These are phyloP conservation scores for Hibiscus trionum DNA, from an alignment of 345 rosid species.

Conservation along the genomic window DNA sequence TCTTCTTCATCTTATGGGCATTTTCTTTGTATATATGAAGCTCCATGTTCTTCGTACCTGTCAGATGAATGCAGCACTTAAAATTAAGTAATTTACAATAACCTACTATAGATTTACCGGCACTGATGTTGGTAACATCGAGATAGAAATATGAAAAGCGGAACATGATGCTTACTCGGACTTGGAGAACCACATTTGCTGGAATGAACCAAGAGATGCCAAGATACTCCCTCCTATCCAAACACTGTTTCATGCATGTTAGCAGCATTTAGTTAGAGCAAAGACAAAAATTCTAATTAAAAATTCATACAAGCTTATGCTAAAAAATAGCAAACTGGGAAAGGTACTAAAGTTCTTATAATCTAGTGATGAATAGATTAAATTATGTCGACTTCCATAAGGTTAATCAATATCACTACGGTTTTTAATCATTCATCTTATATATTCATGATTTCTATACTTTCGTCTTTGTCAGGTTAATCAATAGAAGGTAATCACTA, in stretches of 20 bases:
- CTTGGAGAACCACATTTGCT: conserved; percentile 98
- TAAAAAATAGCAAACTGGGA: background rate
- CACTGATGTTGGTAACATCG: background rate
- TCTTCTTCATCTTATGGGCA: conserved; percentile 51
- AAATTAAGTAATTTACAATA: background rate
- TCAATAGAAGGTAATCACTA: background rate
- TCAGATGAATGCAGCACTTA: conserved; percentile 10
- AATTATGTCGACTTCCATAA: background rate
- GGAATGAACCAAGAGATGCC: conserved; percentile 90
- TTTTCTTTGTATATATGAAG: conserved; percentile 87
- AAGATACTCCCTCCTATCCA: conserved; percentile 91
- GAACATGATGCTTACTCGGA: conserved; percentile 44
- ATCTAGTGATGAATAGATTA: background rate
- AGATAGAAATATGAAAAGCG: background rate
- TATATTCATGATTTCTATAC: background rate
- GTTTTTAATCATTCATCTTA: background rate
- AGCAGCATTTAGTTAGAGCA: background rate
- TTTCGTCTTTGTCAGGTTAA: background rate
- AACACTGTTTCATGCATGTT: conserved; percentile 44
- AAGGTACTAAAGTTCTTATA: background rate
- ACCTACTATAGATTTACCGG: background rate
- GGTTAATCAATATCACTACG: background rate
- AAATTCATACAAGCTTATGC: background rate
- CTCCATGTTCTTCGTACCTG: conserved; percentile 99
- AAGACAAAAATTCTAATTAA: background rate